Percentiles rank a stretch among this genome's conserved stretches.
Conservation (phyloP, 2,329 filamentous ascomycete species). For the Fusarium decemcellulare region DNA sequence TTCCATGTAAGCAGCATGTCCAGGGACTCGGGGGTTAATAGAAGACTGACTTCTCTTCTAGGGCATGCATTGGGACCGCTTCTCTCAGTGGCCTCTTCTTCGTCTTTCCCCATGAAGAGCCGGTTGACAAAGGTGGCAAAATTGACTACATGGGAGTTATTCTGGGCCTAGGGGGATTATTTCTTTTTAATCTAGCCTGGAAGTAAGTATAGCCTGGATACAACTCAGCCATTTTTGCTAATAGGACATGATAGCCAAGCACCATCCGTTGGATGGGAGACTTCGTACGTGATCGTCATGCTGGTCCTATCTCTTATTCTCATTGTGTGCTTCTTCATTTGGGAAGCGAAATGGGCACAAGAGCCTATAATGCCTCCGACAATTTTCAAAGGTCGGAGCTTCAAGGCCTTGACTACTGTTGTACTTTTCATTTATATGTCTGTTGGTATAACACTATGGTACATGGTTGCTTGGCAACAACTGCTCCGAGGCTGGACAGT, state of each 20-base stretch:
- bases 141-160: conserved; percentile 56
- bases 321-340: conserved; percentile 53
- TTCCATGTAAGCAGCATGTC: conserved; percentile 48
- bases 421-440: conserved; percentile 62
- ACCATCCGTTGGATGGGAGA: conserved; percentile 59
- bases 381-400: conserved; percentile 60
- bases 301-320: conserved; percentile 52
- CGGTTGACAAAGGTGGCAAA: conserved; percentile 37
- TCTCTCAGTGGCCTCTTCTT: conserved; percentile 16
- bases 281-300: conserved; percentile 56
- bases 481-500: conserved; percentile 57
- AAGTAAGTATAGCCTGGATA: conserved; percentile 52
- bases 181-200: conserved; percentile 64
- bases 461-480: conserved; percentile 61
- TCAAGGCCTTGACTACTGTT: conserved; percentile 57
- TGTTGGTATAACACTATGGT: conserved; percentile 62
- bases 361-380: conserved; percentile 61
- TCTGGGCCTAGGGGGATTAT: conserved; percentile 56
- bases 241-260: conserved; percentile 46
- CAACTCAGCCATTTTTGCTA: too few species aligned
- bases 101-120: conserved; percentile 27
- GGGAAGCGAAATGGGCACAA: conserved; percentile 55
- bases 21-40: neutral
- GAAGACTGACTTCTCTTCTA: neutral
- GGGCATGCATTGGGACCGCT: conserved; percentile 11